These are phyloP conservation scores for Trichoderma oligosporum DNA, from an alignment of 2,329 filamentous ascomycete genomes.

Conservation along the genomic window DNA sequence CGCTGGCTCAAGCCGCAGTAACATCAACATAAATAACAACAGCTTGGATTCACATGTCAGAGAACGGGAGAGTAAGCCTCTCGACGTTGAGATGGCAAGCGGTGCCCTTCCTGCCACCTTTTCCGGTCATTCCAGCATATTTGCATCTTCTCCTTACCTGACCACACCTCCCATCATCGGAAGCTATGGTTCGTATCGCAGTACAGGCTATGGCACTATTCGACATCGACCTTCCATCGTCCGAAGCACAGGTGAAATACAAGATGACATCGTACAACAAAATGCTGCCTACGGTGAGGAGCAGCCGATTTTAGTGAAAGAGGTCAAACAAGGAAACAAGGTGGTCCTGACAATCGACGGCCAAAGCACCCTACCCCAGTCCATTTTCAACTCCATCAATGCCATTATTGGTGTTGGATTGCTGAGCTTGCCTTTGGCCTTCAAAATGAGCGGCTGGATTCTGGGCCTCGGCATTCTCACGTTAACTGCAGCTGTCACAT, in stretches of 20 bases:
- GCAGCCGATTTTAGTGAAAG: slow-evolving; percentile 79
- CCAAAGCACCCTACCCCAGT: slow-evolving; percentile 93
- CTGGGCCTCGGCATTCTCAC: slow-evolving; percentile 72
- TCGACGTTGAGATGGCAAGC: slow-evolving; percentile 42
- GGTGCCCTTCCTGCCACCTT: slow-evolving; percentile 30
- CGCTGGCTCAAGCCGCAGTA: slow-evolving; percentile 28
- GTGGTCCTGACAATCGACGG: slow-evolving; percentile 81
- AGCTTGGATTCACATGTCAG: slow-evolving; percentile 28
- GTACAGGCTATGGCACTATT: slow-evolving; percentile 52
- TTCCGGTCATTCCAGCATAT: slow-evolving; percentile 43
- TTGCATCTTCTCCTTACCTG: slow-evolving; percentile 57
- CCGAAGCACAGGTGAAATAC: slow-evolving; percentile 31
- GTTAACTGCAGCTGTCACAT: slow-evolving; percentile 70
- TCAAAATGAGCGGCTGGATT: slow-evolving; percentile 86
- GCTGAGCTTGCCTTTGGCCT: slow-evolving; percentile 79
- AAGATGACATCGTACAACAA: slow-evolving; percentile 27
- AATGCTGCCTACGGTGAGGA: slow-evolving; percentile 52
- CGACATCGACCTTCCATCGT: slow-evolving; percentile 45
- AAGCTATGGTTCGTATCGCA: slow-evolving; percentile 59
- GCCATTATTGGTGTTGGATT: slow-evolving; percentile 87
- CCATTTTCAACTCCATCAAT: slow-evolving; percentile 94
- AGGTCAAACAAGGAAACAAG: slow-evolving; percentile 83
- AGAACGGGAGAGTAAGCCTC: slow-evolving; percentile 47
- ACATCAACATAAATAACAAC: too few relatives aligned
- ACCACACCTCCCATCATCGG: slow-evolving; percentile 66